These are phyloP conservation scores for Rhizophagus clarus DNA, from an alignment of 192 early-diverging fungal species.

Conservation along the genomic window DNA sequence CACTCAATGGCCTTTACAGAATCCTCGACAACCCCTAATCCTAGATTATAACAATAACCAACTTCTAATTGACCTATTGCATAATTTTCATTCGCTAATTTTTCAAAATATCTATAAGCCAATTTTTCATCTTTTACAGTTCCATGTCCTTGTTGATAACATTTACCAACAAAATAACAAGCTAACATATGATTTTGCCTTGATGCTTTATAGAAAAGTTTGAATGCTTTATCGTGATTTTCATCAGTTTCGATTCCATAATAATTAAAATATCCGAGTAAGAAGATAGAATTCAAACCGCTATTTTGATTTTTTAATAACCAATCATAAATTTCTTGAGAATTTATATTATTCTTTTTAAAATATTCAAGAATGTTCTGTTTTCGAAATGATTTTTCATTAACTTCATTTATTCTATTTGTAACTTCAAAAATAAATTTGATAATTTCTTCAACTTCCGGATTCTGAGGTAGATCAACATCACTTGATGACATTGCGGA, in stretches of 20 bases:
- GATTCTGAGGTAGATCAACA: no score
- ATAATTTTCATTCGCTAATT: conserved; percentile 63
- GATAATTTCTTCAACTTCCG: no score
- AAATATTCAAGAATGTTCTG: no score
- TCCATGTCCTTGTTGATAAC: background rate
- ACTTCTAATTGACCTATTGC: conserved; percentile 76
- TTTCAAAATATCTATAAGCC: background rate
- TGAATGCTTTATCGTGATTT: background rate
- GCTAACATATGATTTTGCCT: background rate
- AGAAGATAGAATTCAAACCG: background rate
- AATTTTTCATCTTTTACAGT: background rate
- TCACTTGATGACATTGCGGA: no score
- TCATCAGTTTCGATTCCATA: background rate
- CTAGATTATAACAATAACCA: conserved; percentile 71
- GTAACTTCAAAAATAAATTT: no score
- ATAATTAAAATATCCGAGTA: background rate
- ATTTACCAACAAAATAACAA: background rate
- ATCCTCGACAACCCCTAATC: no score
- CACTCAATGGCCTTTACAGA: no score
- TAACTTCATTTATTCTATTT: no score
- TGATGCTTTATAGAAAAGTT: background rate
- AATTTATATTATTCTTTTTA: no score
- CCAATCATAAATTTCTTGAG: no score
- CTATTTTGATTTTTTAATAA: background rate
- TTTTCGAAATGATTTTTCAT: no score